These are phyloP conservation scores for Hypomyces rosellus DNA, from an alignment of 2,329 filamentous ascomycete genomes.

Conservation along the genomic window DNA sequence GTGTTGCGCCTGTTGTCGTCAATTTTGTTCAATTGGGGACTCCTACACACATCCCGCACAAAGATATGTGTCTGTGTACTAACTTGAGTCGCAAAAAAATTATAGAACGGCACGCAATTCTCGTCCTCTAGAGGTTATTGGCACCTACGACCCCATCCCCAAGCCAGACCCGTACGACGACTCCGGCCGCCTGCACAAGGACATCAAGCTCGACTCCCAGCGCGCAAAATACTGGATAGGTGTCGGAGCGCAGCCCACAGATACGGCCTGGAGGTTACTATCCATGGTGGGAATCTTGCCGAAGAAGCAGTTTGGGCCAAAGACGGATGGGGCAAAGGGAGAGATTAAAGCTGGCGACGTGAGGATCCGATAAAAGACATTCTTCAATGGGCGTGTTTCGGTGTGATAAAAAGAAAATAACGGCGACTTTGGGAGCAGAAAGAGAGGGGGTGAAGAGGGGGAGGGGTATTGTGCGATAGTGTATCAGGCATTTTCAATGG, in stretches of 20 bases:
- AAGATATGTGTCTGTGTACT: background rate
- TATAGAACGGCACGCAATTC: slow-evolving; percentile 75
- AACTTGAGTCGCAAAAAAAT: background rate
- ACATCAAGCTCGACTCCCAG: slow-evolving; percentile 76
- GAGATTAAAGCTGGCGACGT: slow-evolving; percentile 22
- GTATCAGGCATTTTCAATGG: slow-evolving; percentile 9
- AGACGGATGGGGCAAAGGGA: slow-evolving; percentile 19
- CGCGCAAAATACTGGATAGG: slow-evolving; percentile 94
- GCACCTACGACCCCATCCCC: slow-evolving; percentile 65
- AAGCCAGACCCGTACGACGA: slow-evolving; percentile 53
- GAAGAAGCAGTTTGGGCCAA: slow-evolving; percentile 31
- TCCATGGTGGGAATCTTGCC: slow-evolving; percentile 58
- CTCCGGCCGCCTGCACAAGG: slow-evolving; percentile 73
- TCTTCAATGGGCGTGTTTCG: background rate
- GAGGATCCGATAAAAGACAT: slow-evolving; percentile 22
- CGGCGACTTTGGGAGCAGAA: background rate
- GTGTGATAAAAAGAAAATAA: background rate
- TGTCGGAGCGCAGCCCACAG: slow-evolving; percentile 89
- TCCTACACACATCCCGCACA: background rate
- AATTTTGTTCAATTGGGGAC: too few species aligned
- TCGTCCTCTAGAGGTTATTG: slow-evolving; percentile 88
- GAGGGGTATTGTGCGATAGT: slow-evolving; percentile 10
- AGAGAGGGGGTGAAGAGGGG: background rate
- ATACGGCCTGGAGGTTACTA: slow-evolving; percentile 80
- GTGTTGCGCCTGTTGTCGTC: background rate